Conservation (phyloP, 1,139 yeast species). For the Candida tetrigidarum region DNA sequence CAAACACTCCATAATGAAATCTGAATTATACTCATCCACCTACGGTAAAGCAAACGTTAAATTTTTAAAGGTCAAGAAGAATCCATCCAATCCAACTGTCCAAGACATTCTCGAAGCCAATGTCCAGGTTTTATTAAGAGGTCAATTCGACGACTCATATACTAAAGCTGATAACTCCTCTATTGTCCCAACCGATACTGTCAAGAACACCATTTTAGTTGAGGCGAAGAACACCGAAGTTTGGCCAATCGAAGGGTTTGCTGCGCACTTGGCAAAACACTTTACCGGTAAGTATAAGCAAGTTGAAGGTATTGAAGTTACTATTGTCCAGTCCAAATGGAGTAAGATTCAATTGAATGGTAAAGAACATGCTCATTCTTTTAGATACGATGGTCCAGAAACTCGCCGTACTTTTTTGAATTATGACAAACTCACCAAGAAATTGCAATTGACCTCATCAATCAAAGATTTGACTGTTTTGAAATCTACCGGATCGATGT, state of each 20-base stretch:
- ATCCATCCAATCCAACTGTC: constrained; percentile 64
- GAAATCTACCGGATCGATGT: constrained; percentile 94
- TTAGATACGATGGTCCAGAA: constrained; percentile 83
- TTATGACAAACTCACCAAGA: constrained; percentile 50
- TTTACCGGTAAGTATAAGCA: constrained; percentile 77
- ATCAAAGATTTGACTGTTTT: constrained; percentile 84
- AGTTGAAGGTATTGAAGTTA: constrained; percentile 70
- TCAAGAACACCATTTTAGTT: constrained; percentile 82
- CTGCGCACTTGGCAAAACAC: constrained; percentile 81
- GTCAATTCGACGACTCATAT: constrained; percentile 77
- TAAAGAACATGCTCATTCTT: constrained; percentile 78
- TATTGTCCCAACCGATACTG: constrained; percentile 95
- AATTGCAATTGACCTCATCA: constrained; percentile 65
- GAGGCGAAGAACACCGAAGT: constrained; percentile 81
- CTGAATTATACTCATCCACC: constrained; percentile 50
- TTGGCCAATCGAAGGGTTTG: constrained; percentile 92
- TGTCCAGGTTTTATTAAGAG: constrained; percentile 73
- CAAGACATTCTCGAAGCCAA: constrained; percentile 89
- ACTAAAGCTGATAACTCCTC: constrained; percentile 86
- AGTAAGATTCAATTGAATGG: constrained; percentile 68
- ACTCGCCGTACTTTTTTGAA: constrained; percentile 63
- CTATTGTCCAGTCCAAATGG: constrained; percentile 78
- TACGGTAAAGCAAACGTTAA: constrained; percentile 95
- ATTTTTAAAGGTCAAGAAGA: constrained; percentile 83
- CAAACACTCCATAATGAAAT: constrained; percentile 9